A percentile compares a stretch with the other conserved stretches of the same genome.
Evolutionary conservation across 441 rosid genomes (phyloP).

Genomic region (Pelargonium myrrhifolium): DNA sequence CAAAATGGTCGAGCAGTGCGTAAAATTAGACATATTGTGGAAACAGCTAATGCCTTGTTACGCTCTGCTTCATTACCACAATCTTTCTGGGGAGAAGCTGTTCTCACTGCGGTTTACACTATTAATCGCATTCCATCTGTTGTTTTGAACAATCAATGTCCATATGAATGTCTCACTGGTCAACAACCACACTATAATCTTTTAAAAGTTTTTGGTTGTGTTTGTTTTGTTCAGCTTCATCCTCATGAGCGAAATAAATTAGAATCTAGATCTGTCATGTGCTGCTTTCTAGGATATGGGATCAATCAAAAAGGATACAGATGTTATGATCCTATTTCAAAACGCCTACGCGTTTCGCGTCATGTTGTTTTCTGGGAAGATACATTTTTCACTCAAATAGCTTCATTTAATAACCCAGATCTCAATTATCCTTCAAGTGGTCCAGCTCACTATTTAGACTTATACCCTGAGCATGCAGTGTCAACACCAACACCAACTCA

Average conservation of each 20-base stretch:
- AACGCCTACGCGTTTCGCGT: background rate
- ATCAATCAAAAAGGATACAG: background rate
- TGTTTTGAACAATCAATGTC: background rate
- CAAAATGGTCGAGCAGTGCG: slow-evolving; percentile 16
- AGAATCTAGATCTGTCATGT: background rate
- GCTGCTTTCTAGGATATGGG: background rate
- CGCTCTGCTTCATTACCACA: background rate
- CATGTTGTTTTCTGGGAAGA: background rate
- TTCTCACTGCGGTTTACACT: no score
- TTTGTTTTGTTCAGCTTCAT: background rate
- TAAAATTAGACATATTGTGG: slow-evolving; percentile 12
- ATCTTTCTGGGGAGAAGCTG: no score
- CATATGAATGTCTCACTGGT: background rate
- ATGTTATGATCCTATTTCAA: background rate
- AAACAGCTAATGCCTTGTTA: background rate
- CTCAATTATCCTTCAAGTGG: no score
- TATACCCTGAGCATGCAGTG: no score
- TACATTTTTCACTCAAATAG: background rate
- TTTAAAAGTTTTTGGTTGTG: background rate
- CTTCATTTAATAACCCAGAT: no score
- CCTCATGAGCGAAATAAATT: slow-evolving; percentile 4
- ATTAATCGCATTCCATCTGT: background rate
- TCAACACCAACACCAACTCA: no score
- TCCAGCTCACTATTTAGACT: no score
- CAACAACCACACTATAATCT: background rate